Evolutionary conservation across 2,329 filamentous ascomycete genomes (phyloP), one percentile per base, ranked within the genome.

Genomic region (Septoria linicola): DNA sequence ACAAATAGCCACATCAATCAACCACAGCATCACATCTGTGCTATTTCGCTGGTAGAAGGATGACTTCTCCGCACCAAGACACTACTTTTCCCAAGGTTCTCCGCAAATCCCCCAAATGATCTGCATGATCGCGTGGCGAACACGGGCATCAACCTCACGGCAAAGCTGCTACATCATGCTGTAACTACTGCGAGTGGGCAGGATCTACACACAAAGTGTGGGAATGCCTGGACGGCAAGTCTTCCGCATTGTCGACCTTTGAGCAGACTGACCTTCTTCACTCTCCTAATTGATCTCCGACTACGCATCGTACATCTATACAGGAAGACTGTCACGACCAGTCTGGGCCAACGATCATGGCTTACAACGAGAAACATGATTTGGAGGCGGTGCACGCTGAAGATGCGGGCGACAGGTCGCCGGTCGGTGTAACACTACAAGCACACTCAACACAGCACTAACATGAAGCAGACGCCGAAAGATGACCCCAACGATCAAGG

Each of bases 351-450:
- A 39, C 13, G 20, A 46, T 10, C 10, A 46, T 36, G 32, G 32
- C 20, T 8, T 13, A 5, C 7, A 13, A n/a, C 19, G 43, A 46
- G 16, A 46, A 46, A 17, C 7, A 37, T 19, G 21, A 46, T n/a
- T 14, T 25, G 4, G 48, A 52, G 30, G 32, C 40, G 17, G 41
- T 58, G 14, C 51, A 51, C 19, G 30, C 45, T 4, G 55, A 58
- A 43, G 30, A 53, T 32, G 49, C 37, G n/a, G 53, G 48, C 17
- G 56, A 59, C 13, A 17, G 39, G 13, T 41, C 41, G 16, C 35
- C 32, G 3, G 54, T 53, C 17, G 42, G 48, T 34, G n/a, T n/a
- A n/a, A 16, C 10, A 8, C 30, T 21, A 2, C 40, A 8, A 10
- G 14, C 17, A 23, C 3, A 45, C 19, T 3, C 17, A 20, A 7